These are phyloP conservation scores for Phycomyces nitens DNA, from an alignment of 192 early-diverging fungal genomes.

Conservation along the genomic window DNA sequence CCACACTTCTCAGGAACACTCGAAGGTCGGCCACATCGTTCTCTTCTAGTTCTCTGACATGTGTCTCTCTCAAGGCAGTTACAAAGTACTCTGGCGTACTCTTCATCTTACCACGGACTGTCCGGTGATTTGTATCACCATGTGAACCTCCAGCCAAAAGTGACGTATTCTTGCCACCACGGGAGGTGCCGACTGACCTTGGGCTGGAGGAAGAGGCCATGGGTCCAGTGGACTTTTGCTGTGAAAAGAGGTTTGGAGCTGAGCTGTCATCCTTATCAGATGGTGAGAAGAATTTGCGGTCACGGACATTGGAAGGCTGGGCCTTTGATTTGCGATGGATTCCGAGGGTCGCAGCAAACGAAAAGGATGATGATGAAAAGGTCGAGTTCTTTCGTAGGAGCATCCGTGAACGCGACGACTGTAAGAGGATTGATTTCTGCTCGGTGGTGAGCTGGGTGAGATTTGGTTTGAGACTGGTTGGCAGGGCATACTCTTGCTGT, in stretches of 20 bases:
- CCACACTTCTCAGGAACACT: slow-evolving; percentile 27
- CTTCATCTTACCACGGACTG: slow-evolving; percentile 8
- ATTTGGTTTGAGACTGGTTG: slow-evolving; percentile 13
- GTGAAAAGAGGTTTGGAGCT: not conserved
- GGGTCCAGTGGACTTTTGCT: too few species aligned
- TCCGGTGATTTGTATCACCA: slow-evolving; percentile 3
- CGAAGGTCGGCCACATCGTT: slow-evolving; percentile 25
- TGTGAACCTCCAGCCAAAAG: not conserved
- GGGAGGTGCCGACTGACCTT: not conserved
- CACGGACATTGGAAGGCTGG: not conserved
- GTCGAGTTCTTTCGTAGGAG: slow-evolving; percentile 24
- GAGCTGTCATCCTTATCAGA: not conserved
- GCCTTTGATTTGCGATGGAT: slow-evolving; percentile 5
- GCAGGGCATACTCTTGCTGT: slow-evolving; percentile 27
- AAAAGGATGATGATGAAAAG: slow-evolving; percentile 14
- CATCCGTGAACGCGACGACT: slow-evolving; percentile 16
- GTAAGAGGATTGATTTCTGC: slow-evolving; percentile 21
- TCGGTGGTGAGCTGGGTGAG: slow-evolving; percentile 19
- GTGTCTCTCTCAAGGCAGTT: slow-evolving; percentile 4
- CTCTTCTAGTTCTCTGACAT: slow-evolving; percentile 29
- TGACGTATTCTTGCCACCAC: not conserved
- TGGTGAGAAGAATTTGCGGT: not conserved
- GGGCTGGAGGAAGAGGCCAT: not conserved
- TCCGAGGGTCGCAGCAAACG: slow-evolving; percentile 16
- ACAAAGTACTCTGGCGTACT: slow-evolving; percentile 27